Evolutionary conservation across 192 early-diverging fungal species (phyloP), one percentile per base, ranked within the genome.

Genomic region (Coemansia nantahalensis): DNA sequence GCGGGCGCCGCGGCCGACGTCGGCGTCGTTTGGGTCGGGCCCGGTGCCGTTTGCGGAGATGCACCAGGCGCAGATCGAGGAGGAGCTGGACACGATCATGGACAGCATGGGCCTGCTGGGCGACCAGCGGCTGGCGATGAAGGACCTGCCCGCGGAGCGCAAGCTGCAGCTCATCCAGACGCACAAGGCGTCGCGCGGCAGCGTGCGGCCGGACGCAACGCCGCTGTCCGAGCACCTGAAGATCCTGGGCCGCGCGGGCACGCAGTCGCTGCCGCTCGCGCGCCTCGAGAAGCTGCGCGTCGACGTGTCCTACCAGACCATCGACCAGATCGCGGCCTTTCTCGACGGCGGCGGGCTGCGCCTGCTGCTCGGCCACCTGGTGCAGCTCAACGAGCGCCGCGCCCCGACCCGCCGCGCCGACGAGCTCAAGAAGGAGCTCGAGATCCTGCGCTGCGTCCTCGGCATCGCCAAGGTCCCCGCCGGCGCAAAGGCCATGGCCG

Each of bases 11-110:
- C 56, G 61, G 6, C 68, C 68, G 4, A 30, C 55, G 13, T 71
- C 68, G 18, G 44, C 35, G 1, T 56, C 45, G 9, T 55, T 59
- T n/a, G 17, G 23, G 38, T 26, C 45, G 16, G 26, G 30, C 8
- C 58, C 43, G 18, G 43, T 64, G 36, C 54, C 71, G 12, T 26
- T 56, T 5, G 45, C 35, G 24, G 70, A 74, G 22, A 10, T 63
- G 57, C 64, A 67, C 12, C 14, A 59, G 48, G 56, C 56, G 47
- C 71, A 75, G 52, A 41, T 75, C 28, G 71, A 75, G 5, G 71
- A 75, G 47, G 64, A 67, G 43, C 64, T 75, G 6, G 71, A 67
- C 40, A 75, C 64, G 8, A 58, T 75, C 26, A 75, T 75, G 71
- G 71, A 75, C 53, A 48, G 38, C 4, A 66, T 75, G 64, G 71